Percentiles rank a stretch among this genome's conserved stretches.
Conservation (phyloP, 495 filamentous ascomycete species). For the Staphylotrichum longicolle region DNA sequence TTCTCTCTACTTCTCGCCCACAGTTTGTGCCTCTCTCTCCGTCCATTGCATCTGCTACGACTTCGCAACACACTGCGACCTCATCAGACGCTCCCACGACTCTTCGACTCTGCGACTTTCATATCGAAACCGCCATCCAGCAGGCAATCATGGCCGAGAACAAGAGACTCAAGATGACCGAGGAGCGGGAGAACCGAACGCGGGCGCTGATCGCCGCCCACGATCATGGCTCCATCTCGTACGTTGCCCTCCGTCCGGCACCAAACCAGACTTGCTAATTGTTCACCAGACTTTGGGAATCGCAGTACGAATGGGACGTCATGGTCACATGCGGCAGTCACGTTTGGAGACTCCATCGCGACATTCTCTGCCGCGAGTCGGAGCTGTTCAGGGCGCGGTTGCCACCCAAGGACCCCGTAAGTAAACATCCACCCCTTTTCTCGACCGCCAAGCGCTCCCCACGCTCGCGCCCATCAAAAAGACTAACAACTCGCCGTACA, state of each 20-base stretch:
- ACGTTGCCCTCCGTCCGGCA: not conserved
- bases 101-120: not conserved
- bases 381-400: constrained; percentile 17
- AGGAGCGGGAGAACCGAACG: constrained; percentile 4
- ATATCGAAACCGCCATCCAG: not conserved
- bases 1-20: not conserved
- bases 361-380: constrained; percentile 26
- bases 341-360: constrained; percentile 23
- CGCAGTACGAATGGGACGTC: constrained; percentile 24
- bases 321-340: constrained; percentile 13
- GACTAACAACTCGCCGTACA: not conserved
- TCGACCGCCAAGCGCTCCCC: too few species aligned
- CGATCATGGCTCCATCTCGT: constrained; percentile 15
- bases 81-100: not conserved
- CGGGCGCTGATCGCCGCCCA: constrained; percentile 9
- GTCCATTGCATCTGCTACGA: too few species aligned
- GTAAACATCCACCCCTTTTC: constrained; percentile 4
- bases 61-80: too few species aligned
- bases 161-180: not conserved
- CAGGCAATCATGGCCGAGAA: not conserved
- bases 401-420: constrained; percentile 22
- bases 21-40: not conserved
- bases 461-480: not conserved
- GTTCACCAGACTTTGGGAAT: constrained; percentile 22
- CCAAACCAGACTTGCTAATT: not conserved